Evolutionary conservation across 1,284 basidiomycete genomes (phyloP), one percentile per base, ranked within the genome.

Genomic region (Cutaneotrichosporon sp.): DNA sequence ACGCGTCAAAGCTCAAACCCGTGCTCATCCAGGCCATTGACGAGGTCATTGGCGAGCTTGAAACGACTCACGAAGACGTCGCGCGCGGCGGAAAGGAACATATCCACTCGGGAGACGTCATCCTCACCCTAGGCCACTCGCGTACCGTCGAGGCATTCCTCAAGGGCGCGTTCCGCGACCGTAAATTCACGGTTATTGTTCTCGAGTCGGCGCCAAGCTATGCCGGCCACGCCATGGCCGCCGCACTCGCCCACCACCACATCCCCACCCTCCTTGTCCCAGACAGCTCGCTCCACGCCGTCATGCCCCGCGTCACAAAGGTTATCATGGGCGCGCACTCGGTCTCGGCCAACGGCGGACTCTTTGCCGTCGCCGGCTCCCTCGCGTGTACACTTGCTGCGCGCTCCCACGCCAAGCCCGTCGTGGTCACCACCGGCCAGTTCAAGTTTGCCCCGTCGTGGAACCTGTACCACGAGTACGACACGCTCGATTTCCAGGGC

Each of bases 271-370:
- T 97, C 69, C 86, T 98, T 48, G 86, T 98, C 42, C 93, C 94
- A 37, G 94, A 97, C 75, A 90, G 88, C 15, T 90, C 90, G 37
- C 86, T 97, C 70, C 96, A 89, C 71, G 90, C 91, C 13, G 82
- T 98, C 61, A 90, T 98, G 85, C 94, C 94, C 4, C 85, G 94
- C 57, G 89, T 97, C 49, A 96, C 92, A 76, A 98, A 98, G 77
- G 87, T 97, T 60, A 84, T 97, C 58, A 81, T 97, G 46, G 90
- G 90, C 44, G 88, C 92, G 8, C 94, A 97, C 72, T 85, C 88
- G 9, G 88, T 98, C 60, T 84, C 96, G 40, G 93, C 94, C 30
- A 96, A 97, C 69, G 94, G 94, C 18, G 93, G 93, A 2, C 85
- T 97, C 79, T 91, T 96, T 66, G 86, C 90, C 2, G 82, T 88